These are phyloP conservation scores for Hanseniaspora pseudoguilliermondii DNA, from an alignment of 805 yeast genomes.

Conservation along the genomic window DNA sequence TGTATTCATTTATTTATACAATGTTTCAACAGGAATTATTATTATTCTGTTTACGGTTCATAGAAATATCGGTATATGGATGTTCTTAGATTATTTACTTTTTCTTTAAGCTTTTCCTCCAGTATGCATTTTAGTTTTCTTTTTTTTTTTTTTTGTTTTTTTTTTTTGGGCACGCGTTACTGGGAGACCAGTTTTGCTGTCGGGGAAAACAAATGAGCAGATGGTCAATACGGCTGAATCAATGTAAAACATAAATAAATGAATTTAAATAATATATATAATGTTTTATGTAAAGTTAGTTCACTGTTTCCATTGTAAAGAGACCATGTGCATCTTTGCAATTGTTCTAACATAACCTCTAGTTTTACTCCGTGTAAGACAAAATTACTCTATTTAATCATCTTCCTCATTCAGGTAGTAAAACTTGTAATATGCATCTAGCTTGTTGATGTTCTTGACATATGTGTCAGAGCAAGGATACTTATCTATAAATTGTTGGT, in stretches of 20 bases:
- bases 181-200: no score
- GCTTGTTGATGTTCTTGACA: neutral
- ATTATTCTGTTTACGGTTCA: no score
- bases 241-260: no score
- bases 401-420: slow-evolving; percentile 7
- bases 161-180: no score
- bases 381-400: neutral
- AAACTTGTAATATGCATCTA: slow-evolving; percentile 9
- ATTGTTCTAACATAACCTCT: no score
- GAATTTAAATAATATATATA: neutral
- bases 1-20: neutral
- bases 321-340: no score
- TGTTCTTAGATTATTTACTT: neutral
- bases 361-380: neutral
- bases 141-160: no score
- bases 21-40: neutral
- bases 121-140: no score
- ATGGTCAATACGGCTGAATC: no score
- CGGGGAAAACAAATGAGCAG: no score
- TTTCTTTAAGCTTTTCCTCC: no score
- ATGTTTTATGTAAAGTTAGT: neutral
- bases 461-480: slow-evolving; percentile 10
- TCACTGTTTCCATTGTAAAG: neutral
- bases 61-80: neutral
- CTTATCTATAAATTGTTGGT: neutral